Base-by-base conservation (phyloP, 805 yeast genomes). In the Nakazawaea populi region DNA sequence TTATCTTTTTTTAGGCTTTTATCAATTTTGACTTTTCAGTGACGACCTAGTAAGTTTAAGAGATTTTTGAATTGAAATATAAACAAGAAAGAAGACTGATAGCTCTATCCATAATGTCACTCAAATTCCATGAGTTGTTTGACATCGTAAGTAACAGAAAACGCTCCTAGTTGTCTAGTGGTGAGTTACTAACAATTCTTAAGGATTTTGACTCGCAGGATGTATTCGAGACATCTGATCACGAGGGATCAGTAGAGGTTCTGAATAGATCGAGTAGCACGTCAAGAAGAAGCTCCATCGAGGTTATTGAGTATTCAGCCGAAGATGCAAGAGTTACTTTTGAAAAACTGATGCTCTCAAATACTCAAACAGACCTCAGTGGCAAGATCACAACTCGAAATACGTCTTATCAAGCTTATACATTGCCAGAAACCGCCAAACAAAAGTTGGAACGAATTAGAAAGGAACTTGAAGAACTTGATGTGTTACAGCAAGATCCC, bases 391-490 rank as follows among this genome's bases (percentile, higher is more conserved):
- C 27, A 18, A 46, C 14, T 24, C 35, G 4, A 38, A 42, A n/a
- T 34, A 18, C 27, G 44, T 14, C 43, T 8, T 39, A 46, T 31
- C 30, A 30, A 10, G 38, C 43, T 5, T 39, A 30, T 36, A 9
- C 32, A 6, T 14, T 29, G 27, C 28, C 38, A 35, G 48, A 49
- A 45, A 51, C 52, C 4, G 32, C 24, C 11, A 31, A 44, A 6
- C 53, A 55, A 40, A 49, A 30, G 24, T 40, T 56, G 29, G 32
- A 39, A 6, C 45, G 58, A 36, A 53, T 56, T 4, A 44, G 28
- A 24, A 35, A 40, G 14, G 59, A 56, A 35, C 11, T 56, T 8
- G 44, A 49, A n/a, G 56, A 56, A 35, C 24, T 28, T 46, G 31
- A 10, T 11, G 5, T 39, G 4, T 39, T 36, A 12, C 27, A 29